phyloP scores from a whole-genome alignment of 129 eudicot genomes.

The Saussurea involucrata region DNA sequence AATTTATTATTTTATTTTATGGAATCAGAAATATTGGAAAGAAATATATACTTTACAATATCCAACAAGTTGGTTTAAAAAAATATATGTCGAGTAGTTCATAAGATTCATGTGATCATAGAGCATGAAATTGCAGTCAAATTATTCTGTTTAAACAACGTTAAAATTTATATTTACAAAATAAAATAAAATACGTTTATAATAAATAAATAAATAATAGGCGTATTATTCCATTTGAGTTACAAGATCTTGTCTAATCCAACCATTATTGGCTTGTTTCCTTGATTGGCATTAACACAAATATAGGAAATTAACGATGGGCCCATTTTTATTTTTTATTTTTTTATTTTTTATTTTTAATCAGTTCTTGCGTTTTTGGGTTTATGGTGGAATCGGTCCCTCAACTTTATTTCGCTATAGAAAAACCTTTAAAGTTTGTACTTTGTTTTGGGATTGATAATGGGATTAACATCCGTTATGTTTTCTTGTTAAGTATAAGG shows the following conservation, averaged over 20 bases:
- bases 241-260: conserved; percentile 3
- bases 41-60: neutral
- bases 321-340: neutral
- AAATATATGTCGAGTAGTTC: neutral
- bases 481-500: neutral
- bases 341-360: neutral
- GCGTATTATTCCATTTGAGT: neutral
- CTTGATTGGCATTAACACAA: conserved; percentile 9
- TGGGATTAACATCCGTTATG: neutral
- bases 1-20: neutral
- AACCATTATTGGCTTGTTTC: conserved; percentile 13
- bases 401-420: neutral
- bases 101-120: conserved; percentile 29
- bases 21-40: neutral
- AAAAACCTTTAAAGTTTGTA: neutral
- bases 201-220: neutral
- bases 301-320: neutral
- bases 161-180: too few species aligned
- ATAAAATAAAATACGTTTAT: neutral
- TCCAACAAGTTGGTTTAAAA: conserved; percentile 17
- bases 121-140: conserved; percentile 25
- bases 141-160: conserved; percentile 16
- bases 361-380: neutral
- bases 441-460: neutral
- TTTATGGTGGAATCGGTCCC: neutral